Evolutionary conservation across 805 yeast species (phyloP).

Genomic region (Lipomyces sp.): DNA sequence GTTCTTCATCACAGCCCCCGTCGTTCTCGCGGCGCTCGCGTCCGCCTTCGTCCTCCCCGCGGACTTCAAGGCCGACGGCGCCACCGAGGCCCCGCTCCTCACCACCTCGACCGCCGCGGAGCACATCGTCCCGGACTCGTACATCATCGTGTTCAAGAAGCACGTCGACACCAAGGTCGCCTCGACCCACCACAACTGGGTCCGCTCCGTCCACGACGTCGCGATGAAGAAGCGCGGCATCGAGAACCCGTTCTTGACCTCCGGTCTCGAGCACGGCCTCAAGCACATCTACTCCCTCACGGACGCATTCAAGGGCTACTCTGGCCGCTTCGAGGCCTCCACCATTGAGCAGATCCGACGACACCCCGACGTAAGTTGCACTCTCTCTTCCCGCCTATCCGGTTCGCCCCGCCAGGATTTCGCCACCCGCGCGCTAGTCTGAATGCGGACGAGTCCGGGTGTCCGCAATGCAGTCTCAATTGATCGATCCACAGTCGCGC

Average conservation of each 20-base stretch:
- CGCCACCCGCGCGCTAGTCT: too few relatives aligned
- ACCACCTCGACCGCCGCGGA: conserved; percentile 42
- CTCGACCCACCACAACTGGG: conserved; percentile 64
- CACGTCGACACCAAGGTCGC: conserved; percentile 52
- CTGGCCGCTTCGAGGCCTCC: conserved; percentile 76
- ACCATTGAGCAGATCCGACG: conserved; percentile 70
- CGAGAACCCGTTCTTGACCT: conserved; percentile 34
- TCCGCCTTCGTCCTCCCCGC: conserved; percentile 27
- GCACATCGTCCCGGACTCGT: conserved; percentile 54
- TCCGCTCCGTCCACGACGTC: conserved; percentile 33
- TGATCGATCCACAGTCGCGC: background rate
- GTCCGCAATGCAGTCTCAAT: too few relatives aligned
- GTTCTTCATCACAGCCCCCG: conserved; percentile 20
- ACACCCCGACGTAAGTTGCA: conserved; percentile 39
- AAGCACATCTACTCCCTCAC: conserved; percentile 58
- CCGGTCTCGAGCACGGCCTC: conserved; percentile 50
- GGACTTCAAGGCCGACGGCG: conserved; percentile 6
- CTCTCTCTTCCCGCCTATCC: background rate
- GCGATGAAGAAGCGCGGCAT: conserved; percentile 42
- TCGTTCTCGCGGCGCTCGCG: conserved; percentile 23
- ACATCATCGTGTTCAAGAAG: conserved; percentile 81
- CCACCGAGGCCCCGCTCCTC: conserved; percentile 44
- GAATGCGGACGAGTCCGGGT: too few relatives aligned
- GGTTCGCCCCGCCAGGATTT: too few relatives aligned
- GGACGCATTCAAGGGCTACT: conserved; percentile 65